These are phyloP conservation scores for Aphanomyces cochlioides DNA, from an alignment of 352 stramenopile species.

Conservation along the genomic window DNA sequence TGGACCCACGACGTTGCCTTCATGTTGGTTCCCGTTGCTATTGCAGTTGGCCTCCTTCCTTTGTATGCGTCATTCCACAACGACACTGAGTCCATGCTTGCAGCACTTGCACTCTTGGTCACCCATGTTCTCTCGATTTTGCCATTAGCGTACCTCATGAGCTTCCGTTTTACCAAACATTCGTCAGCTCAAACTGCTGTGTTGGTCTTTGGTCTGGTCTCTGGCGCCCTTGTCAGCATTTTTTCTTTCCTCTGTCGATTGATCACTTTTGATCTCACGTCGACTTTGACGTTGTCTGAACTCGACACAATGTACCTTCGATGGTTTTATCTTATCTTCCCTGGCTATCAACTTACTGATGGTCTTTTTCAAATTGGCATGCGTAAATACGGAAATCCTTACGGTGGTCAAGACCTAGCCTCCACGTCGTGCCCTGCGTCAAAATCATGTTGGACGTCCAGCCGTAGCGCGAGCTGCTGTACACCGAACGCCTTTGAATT, in stretches of 20 bases:
- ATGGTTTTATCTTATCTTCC: conserved; percentile 70
- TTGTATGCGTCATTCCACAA: conserved; percentile 38
- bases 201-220: conserved; percentile 56
- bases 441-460: conserved; percentile 47
- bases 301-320: conserved; percentile 66
- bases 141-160: conserved; percentile 62
- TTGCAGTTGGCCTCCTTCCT: conserved; percentile 42
- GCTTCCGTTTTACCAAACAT: conserved; percentile 56
- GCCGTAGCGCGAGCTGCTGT: conserved; percentile 38
- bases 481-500: conserved; percentile 50
- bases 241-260: conserved; percentile 74
- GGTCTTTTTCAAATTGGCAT: conserved; percentile 69
- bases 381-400: conserved; percentile 42
- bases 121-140: conserved; percentile 49
- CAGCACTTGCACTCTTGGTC: conserved; percentile 42
- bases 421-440: not conserved
- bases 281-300: conserved; percentile 48
- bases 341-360: conserved; percentile 63
- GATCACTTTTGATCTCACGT: conserved; percentile 43
- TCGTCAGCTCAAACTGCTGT: conserved; percentile 59
- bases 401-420: not conserved
- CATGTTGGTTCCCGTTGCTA: conserved; percentile 42
- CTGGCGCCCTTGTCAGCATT: conserved; percentile 61
- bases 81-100: conserved; percentile 40
- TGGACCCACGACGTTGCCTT: conserved; percentile 54